A percentile compares a stretch with the other conserved stretches of the same genome.
These are phyloP conservation scores for Agaricales sp. DNA, from an alignment of 1,284 basidiomycete genomes.

Conservation along the genomic window DNA sequence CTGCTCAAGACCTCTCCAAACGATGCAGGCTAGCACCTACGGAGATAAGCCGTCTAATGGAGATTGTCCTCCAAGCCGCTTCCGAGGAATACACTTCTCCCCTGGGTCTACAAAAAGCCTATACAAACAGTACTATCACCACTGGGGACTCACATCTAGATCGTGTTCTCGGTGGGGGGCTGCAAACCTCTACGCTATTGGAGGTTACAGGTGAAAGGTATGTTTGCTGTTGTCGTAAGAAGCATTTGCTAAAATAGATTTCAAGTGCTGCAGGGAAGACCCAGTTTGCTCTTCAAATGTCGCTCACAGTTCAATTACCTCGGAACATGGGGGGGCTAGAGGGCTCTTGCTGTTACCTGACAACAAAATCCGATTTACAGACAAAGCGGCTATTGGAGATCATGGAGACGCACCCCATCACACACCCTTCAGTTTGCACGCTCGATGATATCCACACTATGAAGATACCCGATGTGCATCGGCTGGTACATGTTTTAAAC, in stretches of 20 bases:
- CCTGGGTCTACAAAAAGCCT: not conserved
- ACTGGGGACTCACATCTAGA: slow-evolving; percentile 68
- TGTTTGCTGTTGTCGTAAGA: slow-evolving; percentile 10
- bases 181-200: slow-evolving; percentile 70
- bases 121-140: slow-evolving; percentile 28
- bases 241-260: not conserved
- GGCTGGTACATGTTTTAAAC: slow-evolving; percentile 59
- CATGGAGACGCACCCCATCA: slow-evolving; percentile 33
- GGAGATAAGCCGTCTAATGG: slow-evolving; percentile 39
- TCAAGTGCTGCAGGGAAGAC: slow-evolving; percentile 81
- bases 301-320: slow-evolving; percentile 67
- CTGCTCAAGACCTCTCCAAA: slow-evolving; percentile 39
- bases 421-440: slow-evolving; percentile 34
- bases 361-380: slow-evolving; percentile 62
- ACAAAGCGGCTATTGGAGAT: slow-evolving; percentile 59
- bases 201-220: slow-evolving; percentile 86
- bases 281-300: slow-evolving; percentile 72
- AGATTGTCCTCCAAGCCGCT: slow-evolving; percentile 25
- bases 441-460: slow-evolving; percentile 64
- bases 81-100: not conserved
- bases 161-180: slow-evolving; percentile 59
- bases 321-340: slow-evolving; percentile 35
- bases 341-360: slow-evolving; percentile 65
- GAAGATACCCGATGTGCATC: slow-evolving; percentile 44
- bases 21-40: slow-evolving; percentile 38